Percentiles rank a stretch among this genome's conserved stretches.
Conservation (phyloP, 495 filamentous ascomycete species). For the Alectoria sarmentosa region DNA sequence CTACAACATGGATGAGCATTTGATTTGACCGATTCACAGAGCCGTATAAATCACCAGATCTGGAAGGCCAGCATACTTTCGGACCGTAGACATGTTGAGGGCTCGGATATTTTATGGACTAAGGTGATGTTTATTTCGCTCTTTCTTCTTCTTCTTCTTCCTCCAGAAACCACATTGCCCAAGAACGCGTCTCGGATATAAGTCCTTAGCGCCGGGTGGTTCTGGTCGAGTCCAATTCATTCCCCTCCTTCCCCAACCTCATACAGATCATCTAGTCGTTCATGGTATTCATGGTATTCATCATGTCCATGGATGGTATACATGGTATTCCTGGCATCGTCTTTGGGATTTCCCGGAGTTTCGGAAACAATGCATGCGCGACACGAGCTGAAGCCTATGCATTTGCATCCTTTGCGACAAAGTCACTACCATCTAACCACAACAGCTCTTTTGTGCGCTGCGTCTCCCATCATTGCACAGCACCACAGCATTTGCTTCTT, state of each 20-base stretch:
- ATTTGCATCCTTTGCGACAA: not conserved
- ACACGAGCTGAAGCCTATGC: not conserved
- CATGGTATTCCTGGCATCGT: too few species aligned
- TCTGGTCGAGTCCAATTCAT: not conserved
- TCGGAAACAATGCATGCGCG: too few species aligned
- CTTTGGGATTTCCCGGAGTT: not conserved
- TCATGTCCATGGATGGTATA: too few species aligned
- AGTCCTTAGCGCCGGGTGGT: slow-evolving; percentile 8
- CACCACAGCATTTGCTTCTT: not conserved
- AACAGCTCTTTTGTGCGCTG: not conserved
- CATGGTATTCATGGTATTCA: too few species aligned
- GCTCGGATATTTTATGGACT: not conserved
- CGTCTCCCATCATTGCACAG: not conserved
- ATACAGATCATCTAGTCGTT: too few species aligned
- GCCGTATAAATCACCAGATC: slow-evolving; percentile 58
- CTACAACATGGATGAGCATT: slow-evolving; percentile 37
- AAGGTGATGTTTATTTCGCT: too few species aligned
- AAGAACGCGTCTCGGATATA: slow-evolving; percentile 5
- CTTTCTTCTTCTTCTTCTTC: not conserved
- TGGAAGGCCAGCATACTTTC: slow-evolving; percentile 78
- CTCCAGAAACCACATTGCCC: too few species aligned
- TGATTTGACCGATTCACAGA: not conserved
- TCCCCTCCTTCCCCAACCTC: too few species aligned
- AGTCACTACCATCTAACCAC: not conserved
- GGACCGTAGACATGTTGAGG: slow-evolving; percentile 19